A percentile compares a stretch with the other conserved stretches of the same genome.
phyloP scores from a whole-genome alignment of 352 stramenopile species.

The Globisporangium carolinianum region DNA sequence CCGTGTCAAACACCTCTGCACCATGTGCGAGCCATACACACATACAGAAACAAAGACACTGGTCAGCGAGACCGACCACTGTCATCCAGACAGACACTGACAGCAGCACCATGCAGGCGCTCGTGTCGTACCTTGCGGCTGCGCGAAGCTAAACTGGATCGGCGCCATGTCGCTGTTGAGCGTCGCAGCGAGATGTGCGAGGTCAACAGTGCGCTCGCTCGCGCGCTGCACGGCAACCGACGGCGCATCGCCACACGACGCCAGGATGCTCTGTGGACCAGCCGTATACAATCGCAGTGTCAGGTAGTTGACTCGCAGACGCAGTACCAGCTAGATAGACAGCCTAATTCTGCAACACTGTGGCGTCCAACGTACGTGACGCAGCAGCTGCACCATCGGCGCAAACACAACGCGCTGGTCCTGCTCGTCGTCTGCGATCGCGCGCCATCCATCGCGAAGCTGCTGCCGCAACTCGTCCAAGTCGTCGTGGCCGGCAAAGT shows the following conservation, averaged over 20 bases:
- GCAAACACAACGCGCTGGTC: conserved; percentile 28
- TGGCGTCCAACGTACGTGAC: conserved; percentile 32
- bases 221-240: conserved; percentile 15
- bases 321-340: no score
- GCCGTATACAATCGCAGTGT: not conserved
- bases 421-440: conserved; percentile 19
- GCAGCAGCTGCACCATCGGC: conserved; percentile 43
- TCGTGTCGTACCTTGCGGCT: conserved; percentile 15
- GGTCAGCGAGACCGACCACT: not conserved
- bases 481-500: conserved; percentile 62
- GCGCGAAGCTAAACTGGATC: conserved; percentile 57
- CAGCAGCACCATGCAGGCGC: no score
- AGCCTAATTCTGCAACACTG: not conserved
- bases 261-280: conserved; percentile 43
- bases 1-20: conserved; percentile 28
- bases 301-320: no score
- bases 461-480: conserved; percentile 40
- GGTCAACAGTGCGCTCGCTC: conserved; percentile 28
- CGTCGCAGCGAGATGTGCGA: conserved; percentile 26
- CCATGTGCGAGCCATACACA: not conserved
- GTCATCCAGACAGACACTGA: not conserved
- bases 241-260: conserved; percentile 25
- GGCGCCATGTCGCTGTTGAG: conserved; percentile 24
- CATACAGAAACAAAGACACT: not conserved
- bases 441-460: conserved; percentile 47